Percentiles rank a stretch among this genome's conserved stretches.
These are phyloP conservation scores for Auriscalpium microsporum DNA, from an alignment of 768 basidiomycete species.

Conservation along the genomic window DNA sequence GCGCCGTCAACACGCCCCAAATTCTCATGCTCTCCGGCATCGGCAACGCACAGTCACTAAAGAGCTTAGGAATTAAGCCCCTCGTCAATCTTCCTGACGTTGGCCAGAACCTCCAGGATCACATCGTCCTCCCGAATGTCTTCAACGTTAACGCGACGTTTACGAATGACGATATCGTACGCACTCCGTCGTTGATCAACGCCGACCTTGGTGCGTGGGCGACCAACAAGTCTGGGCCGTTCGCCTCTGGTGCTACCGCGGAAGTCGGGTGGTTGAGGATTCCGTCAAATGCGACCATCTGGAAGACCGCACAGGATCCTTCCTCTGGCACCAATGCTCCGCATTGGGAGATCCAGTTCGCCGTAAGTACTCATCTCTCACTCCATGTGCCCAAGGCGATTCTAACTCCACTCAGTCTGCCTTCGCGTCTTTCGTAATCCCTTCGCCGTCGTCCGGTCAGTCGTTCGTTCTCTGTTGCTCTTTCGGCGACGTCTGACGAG, in stretches of 20 bases:
- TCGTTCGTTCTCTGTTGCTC: too few species aligned
- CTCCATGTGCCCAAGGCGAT: neutral
- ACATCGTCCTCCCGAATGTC: neutral
- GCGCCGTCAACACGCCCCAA: constrained; percentile 25
- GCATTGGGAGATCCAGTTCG: constrained; percentile 1
- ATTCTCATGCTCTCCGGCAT: constrained; percentile 49
- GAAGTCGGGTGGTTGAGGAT: constrained; percentile 3
- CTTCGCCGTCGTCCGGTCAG: too few species aligned
- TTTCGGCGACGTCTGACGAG: too few species aligned
- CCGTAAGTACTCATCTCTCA: neutral
- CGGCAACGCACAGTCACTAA: constrained; percentile 39
- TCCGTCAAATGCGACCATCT: neutral
- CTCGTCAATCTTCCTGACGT: constrained; percentile 41
- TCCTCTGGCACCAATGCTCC: neutral
- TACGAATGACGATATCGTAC: neutral
- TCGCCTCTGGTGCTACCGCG: neutral
- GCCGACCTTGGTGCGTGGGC: neutral
- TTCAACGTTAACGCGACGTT: neutral
- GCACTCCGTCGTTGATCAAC: neutral
- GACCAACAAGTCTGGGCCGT: neutral
- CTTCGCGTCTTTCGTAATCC: neutral
- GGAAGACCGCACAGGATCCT: neutral
- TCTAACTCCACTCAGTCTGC: neutral
- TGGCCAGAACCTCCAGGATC: constrained; percentile 52
- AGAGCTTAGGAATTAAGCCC: constrained; percentile 37